Base-by-base conservation (phyloP, 495 filamentous ascomycete species). In the Geoglossum glabrum region DNA sequence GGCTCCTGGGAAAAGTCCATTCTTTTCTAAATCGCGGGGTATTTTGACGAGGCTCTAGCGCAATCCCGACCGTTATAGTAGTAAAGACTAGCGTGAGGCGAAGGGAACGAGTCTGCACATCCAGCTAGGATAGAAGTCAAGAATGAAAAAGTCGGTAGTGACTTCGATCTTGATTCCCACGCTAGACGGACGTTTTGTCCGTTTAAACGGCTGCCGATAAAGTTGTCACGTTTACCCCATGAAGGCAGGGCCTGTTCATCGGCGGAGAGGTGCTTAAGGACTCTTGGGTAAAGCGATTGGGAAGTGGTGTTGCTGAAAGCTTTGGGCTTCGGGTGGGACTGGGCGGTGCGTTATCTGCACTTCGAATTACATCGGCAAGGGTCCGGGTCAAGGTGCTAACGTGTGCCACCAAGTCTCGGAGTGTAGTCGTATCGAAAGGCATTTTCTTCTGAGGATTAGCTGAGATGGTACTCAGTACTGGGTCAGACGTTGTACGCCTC, bases 361-460 rank as follows among this genome's bases (percentile, higher is more conserved):
- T 81, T 55, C 87, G 84, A 61, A 92, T 79, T 13, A 85, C 73
- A 57, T 90, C 85, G 49, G 84, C 83, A 52, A 90, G 69, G 5
- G 78, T 76, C 59, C 85, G 80, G 10, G 78, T 84, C 25, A 95
- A 76, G 13, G 81, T 81, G 31, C 82, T 83, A 1, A 90, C 88
- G 40, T 89, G 83, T 58, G 86, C 81, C 19, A 96, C 89, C 51
- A 96, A 74, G 66, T 90, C 86, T 59, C 83, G 81, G 23, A 96
- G 79, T 58, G 86, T 93, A 33, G 84, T 87, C 10, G 88, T 95
- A 65, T 95, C 89, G 62, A 96, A 96, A 15, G 86, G 86, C 33
- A 95, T 80, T 67, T 93, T 93, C 60, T 84, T 83, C 46, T 79
- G 70, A 11, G 79, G 68, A 19, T 75, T 67, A 49, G 71, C 68